Conservation (phyloP, 495 filamentous ascomycete species). For the Penicillium cosmopolitanum region DNA sequence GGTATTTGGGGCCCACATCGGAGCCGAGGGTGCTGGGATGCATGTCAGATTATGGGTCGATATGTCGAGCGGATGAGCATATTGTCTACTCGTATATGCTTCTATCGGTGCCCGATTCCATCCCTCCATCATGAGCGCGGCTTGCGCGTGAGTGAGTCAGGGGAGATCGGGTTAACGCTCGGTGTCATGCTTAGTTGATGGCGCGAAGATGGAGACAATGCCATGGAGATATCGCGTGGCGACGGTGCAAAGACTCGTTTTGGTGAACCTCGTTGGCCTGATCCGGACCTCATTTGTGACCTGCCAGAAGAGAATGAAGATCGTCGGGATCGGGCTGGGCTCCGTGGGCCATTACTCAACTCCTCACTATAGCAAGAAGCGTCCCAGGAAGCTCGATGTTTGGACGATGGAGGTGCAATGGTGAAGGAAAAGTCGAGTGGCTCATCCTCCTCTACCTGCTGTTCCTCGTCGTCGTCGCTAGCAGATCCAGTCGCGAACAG, state of each 20-base stretch:
- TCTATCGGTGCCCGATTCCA: not conserved
- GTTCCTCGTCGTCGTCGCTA: slow-evolving; percentile 34
- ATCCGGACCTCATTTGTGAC: slow-evolving; percentile 12
- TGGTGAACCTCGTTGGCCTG: slow-evolving; percentile 18
- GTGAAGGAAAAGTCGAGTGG: slow-evolving; percentile 10
- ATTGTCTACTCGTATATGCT: not conserved
- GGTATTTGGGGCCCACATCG: slow-evolving; percentile 2
- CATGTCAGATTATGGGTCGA: not conserved
- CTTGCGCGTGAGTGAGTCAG: slow-evolving; percentile 24
- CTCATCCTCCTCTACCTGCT: slow-evolving; percentile 1
- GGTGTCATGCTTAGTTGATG: slow-evolving; percentile 39
- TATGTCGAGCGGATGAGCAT: not conserved
- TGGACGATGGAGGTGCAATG: slow-evolving; percentile 5
- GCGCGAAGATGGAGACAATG: slow-evolving; percentile 35
- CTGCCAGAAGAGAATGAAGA: slow-evolving; percentile 26
- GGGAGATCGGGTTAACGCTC: slow-evolving; percentile 21
- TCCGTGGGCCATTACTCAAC: slow-evolving; percentile 10
- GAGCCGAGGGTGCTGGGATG: not conserved
- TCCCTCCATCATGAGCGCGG: slow-evolving; percentile 12
- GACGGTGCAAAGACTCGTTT: slow-evolving; percentile 22
- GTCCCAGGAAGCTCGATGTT: slow-evolving; percentile 24
- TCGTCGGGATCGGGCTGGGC: slow-evolving; percentile 27
- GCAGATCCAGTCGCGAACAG: slow-evolving; percentile 25
- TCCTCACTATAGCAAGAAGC: slow-evolving; percentile 13
- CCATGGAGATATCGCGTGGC: slow-evolving; percentile 28